Base-by-base conservation (phyloP, 768 basidiomycete genomes). In the Botryobasidium botryosum region DNA sequence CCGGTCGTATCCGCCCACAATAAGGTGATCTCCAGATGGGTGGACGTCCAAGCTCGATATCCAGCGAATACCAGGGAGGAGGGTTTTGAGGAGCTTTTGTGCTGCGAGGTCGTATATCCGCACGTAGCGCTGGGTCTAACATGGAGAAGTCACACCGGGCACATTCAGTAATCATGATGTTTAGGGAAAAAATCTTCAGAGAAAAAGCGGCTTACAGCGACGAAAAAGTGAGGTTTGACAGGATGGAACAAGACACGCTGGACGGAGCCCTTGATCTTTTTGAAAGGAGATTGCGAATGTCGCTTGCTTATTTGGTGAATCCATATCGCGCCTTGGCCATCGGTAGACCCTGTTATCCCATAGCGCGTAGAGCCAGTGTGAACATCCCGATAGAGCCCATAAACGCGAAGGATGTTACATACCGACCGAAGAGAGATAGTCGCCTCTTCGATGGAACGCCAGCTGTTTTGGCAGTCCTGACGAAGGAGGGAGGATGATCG, bases 11-110 rank as follows among this genome's bases (percentile, higher is more conserved):
- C 87, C 87, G 48, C 94, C 94, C 40, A 99, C 85, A 50, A 99
- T 87, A 49, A 99, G 67, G 66, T 99, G 90, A 56, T 97, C 91
- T 24, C 87, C 87, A 41, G 81, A 80, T 18, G 92, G 86, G 62
- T 99, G 94, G 21, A 99, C 72, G 58, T 97, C 91, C 79, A 99
- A 80, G 7, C 76, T 84, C 28, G 90, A 94, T 57, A 99, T 96
- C 92, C 92, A 97, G 59, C 76, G 79, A 51, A 92, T 83, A 43
- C 91, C 91, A n/a, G 91, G 85, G 56, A 70, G 75, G 36, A 97
- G 64, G n/a, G 92, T 91, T 66, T 87, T 94, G 55, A 96, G 61
- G 41, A 97, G 67, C 57, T 84, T 81, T 64, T 99, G 94, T 55
- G 84, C 87, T 24, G 84, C 76, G 23, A 99, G 70, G 60, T 97